Base-by-base conservation (phyloP, 805 yeast species). In the Lachancea sp. region DNA sequence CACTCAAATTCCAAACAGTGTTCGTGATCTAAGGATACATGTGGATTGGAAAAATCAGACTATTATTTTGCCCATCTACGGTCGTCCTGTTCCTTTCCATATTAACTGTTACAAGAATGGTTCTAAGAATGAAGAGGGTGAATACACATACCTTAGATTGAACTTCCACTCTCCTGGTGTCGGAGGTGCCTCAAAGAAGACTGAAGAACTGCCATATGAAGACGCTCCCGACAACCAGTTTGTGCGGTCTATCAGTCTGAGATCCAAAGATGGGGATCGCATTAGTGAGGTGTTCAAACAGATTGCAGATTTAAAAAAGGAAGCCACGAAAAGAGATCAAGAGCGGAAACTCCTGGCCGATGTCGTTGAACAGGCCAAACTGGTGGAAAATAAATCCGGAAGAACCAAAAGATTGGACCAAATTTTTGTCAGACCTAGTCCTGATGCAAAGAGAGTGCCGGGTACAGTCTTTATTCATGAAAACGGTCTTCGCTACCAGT, bases 11-110 rank as follows among this genome's bases (percentile, higher is more conserved):
- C 98, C 99, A 34, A 67, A 72, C 31, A 77, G 77, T 55, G 95
- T 89, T 16, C 79, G 82, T 57, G 96, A 90, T 62, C 72, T 93
- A 63, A 81, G 81, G 60, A 80, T 91, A 49, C 90, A 84, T 62
- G 89, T 93, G 47, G 99, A 91, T 63, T 74, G 79, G 62, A 87
- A 85, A 58, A 77, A 85, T 47, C 96, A 90, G 67, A 85, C 97
- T 1, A 84, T 91, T 45, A 78, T 91, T 49, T 70, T 91, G 48
- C 99, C 99, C 42, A 84, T 91, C 47, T 78, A 83, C 58, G 99
- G 99, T 51, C 77, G 98, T 58, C 97, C 98, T 1, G 98, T 93
- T 42, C 99, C 99, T 19, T 91, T 93, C 73, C 99, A 91, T 64
- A 89, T 91, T 60, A 88, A 88, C 63, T 74, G 97, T 3, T 90